These are phyloP conservation scores for Hippophae rhamnoides DNA, from an alignment of 306 rosid species.

Conservation along the genomic window DNA sequence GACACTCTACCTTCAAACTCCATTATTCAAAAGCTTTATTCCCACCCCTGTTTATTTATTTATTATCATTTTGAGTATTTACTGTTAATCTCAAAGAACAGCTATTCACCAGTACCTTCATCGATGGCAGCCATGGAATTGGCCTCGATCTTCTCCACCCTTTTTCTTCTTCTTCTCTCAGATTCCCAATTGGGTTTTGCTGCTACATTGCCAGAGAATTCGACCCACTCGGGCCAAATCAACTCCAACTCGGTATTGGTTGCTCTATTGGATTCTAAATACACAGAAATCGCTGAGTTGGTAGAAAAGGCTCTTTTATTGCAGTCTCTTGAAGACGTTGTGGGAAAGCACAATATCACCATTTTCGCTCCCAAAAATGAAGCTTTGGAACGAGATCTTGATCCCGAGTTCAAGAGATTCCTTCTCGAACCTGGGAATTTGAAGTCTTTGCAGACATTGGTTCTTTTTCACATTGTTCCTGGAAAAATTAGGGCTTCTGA, in stretches of 20 bases:
- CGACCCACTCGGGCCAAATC: constrained; percentile 29
- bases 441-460: constrained; percentile 44
- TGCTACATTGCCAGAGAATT: constrained; percentile 26
- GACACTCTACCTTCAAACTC: too few relatives aligned
- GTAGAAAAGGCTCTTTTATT: constrained; percentile 62
- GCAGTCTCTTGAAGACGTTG: constrained; percentile 50
- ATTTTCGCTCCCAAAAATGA: constrained; percentile 68
- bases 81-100: too few relatives aligned
- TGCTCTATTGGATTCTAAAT: constrained; percentile 72
- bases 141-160: constrained; percentile 26
- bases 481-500: constrained; percentile 30
- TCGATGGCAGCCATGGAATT: constrained; percentile 47
- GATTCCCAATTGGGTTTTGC: constrained; percentile 6
- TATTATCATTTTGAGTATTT: too few relatives aligned
- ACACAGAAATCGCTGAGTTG: constrained; percentile 59
- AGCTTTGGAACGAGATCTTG: constrained; percentile 60
- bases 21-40: too few relatives aligned
- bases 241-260: constrained; percentile 74
- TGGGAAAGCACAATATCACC: constrained; percentile 52
- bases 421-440: constrained; percentile 63
- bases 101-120: background rate
- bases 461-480: constrained; percentile 55
- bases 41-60: too few relatives aligned
- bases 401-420: constrained; percentile 63
- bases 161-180: constrained; percentile 8